Evolutionary conservation across 106 monocot genomes (phyloP).

Genomic region (Ottelia alismoides): DNA sequence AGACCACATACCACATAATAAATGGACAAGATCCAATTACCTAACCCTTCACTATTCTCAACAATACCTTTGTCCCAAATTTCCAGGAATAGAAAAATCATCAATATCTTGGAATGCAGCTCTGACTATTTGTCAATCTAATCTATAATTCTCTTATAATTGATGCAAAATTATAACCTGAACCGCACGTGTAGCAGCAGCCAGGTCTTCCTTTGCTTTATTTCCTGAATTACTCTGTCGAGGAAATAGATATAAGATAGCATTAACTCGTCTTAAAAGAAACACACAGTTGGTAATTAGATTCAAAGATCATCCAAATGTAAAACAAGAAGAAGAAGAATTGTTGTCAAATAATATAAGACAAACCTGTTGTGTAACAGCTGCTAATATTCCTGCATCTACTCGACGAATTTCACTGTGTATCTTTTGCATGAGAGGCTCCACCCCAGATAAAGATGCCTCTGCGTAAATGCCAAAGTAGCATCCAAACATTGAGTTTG

Average conservation of each 20-base stretch:
- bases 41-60: too few species aligned
- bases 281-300: neutral
- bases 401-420: slow-evolving; percentile 93
- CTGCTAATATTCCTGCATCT: slow-evolving; percentile 83
- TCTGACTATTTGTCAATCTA: too few species aligned
- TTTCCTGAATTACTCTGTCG: slow-evolving; percentile 87
- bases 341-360: neutral
- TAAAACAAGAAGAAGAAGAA: neutral
- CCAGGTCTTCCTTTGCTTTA: slow-evolving; percentile 99
- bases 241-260: too few species aligned
- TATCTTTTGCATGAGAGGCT: slow-evolving; percentile 99
- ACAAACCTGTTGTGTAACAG: slow-evolving; percentile 87
- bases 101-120: too few species aligned
- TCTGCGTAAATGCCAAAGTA: slow-evolving; percentile 26
- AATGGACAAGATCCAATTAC: too few species aligned
- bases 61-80: too few species aligned
- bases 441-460: slow-evolving; percentile 92
- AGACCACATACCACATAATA: too few species aligned
- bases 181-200: slow-evolving; percentile 95
- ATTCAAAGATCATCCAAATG: neutral
- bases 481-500: neutral
- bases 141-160: too few species aligned
- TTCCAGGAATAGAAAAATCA: too few species aligned
- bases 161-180: slow-evolving; percentile 46
- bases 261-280: too few species aligned